Evolutionary conservation across 306 rosid species (phyloP).

Genomic region (Glycine soja): DNA sequence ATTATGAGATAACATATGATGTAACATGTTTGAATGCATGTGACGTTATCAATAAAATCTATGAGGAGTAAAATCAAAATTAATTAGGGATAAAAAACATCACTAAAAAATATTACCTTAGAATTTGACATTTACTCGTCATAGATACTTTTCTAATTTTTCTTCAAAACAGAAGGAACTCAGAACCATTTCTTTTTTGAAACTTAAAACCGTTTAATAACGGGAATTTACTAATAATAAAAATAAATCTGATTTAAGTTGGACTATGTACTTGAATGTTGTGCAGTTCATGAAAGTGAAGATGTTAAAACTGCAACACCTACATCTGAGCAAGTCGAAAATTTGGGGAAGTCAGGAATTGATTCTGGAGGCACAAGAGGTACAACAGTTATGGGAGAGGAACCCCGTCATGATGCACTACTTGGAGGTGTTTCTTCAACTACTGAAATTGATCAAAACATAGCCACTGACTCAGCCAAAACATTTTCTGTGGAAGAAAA

Average conservation of each 20-base stretch:
- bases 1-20: too few relatives aligned
- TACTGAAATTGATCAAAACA: constrained; percentile 27
- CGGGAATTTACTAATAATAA: neutral
- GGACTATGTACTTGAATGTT: constrained; percentile 11
- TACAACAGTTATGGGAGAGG: constrained; percentile 14
- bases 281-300: constrained; percentile 56
- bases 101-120: too few relatives aligned
- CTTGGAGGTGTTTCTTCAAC: constrained; percentile 45
- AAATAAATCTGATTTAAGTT: too few relatives aligned
- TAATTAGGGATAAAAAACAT: too few relatives aligned
- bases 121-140: too few relatives aligned
- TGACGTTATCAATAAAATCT: too few relatives aligned
- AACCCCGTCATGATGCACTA: neutral
- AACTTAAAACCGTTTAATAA: constrained; percentile 3
- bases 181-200: neutral
- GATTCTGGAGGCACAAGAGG: constrained; percentile 32
- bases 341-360: constrained; percentile 28
- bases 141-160: too few relatives aligned
- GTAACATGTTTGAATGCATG: too few relatives aligned
- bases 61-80: too few relatives aligned
- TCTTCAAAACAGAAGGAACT: too few relatives aligned
- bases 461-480: neutral
- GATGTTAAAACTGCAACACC: constrained; percentile 35
- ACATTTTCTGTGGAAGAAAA: constrained; percentile 38
- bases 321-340: constrained; percentile 31